Evolutionary conservation across 352 stramenopile species (phyloP), one percentile per base, ranked within the genome.

Genomic region (Plasmopara viticola): DNA sequence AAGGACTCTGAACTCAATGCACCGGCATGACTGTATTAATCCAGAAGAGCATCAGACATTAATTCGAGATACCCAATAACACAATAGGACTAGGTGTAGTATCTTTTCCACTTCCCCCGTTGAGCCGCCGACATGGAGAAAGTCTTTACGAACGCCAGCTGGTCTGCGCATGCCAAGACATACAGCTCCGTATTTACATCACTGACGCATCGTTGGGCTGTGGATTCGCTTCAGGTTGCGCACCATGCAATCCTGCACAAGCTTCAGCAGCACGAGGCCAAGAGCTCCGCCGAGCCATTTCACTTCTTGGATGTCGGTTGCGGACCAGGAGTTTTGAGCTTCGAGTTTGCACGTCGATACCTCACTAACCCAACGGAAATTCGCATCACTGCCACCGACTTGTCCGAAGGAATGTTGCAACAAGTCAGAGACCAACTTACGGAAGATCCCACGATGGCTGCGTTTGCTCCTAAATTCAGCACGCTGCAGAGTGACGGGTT

Each of bases 401-500:
- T 77, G 6, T 67, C 64, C 17, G 62, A 74, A 0, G 61, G 58
- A 4, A 80, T 80, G 70, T 46, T 80, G 9, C 42, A 70, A 6
- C 56, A 61, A 20, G n/a, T 77, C n/a, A 63, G 34, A 3, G 49
- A 64, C 5, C 42, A 46, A 10, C 53, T 80, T 5, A 42, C 54
- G 13, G 51, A 60, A 1, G 58, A 61, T 14, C n/a, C 51, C 6
- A 41, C 45, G 6, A 48, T 67, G 13, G 44, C 14, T 35, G 20
- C 42, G 0, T 72, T 77, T 33, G 46, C 30, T 6, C 30, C 45
- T 4, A 61, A 59, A 25, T 53, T 80, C 51, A 57, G 53, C 35
- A 72, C 66, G 9, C 51, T 77, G 17, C 61, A 74, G 46, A 73
- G 60, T n/a, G 67, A 78, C 39, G 70, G 67, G 1, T 62, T 65